Evolutionary conservation across 208 protist species (phyloP).

Genomic region (Wallacemonas rigidus): DNA sequence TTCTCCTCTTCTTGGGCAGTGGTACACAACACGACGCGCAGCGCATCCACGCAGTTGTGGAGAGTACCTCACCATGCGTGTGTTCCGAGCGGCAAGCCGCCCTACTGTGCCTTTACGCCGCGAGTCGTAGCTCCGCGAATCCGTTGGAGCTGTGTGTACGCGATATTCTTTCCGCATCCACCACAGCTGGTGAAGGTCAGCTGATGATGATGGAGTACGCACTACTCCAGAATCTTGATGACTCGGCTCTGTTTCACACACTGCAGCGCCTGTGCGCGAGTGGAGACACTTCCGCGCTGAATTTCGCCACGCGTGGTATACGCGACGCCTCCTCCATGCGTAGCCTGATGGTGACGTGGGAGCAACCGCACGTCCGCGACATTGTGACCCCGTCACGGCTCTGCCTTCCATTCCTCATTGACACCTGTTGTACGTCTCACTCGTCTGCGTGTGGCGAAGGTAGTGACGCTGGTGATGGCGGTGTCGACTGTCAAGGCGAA

Average conservation of each 20-base stretch:
- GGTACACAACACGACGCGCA: constrained; percentile 2
- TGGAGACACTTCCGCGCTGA: background rate
- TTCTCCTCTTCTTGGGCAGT: constrained; percentile 6
- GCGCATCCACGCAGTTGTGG: background rate
- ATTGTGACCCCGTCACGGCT: constrained; percentile 1
- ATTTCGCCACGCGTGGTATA: background rate
- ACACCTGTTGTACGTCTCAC: background rate
- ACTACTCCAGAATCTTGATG: background rate
- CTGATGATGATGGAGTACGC: constrained; percentile 16
- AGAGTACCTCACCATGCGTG: background rate
- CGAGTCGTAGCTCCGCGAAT: background rate
- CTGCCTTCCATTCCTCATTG: background rate
- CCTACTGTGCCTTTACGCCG: constrained; percentile 7
- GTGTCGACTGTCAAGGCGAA: background rate
- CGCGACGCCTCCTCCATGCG: background rate
- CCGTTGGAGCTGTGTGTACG: constrained; percentile 3
- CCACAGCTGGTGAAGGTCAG: background rate
- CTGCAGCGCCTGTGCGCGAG: constrained; percentile 3
- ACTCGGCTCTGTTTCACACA: background rate
- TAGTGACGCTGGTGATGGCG: no score
- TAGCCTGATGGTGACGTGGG: background rate
- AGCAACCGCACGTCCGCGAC: constrained; percentile 5
- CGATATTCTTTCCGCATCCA: constrained; percentile 5
- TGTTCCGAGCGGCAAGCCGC: background rate
- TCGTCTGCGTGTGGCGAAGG: no score